Evolutionary conservation across 805 yeast species (phyloP), one percentile per base, ranked within the genome.

Genomic region (Metschnikowia amazonensis): DNA sequence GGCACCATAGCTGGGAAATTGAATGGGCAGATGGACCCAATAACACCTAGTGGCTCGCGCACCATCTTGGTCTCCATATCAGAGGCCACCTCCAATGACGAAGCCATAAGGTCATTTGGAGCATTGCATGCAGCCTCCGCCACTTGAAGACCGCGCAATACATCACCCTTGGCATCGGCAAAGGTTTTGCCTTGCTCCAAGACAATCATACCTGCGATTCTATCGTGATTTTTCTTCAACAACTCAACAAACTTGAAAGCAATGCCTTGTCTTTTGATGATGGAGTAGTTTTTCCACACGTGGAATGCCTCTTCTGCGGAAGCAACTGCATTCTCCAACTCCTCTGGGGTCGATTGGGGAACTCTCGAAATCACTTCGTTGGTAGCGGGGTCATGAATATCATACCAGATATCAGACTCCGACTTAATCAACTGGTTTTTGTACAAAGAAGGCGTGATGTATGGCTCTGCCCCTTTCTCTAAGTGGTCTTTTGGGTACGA

Each of bases 1-100:
- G 43, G 86, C 55, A 86, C 86, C 92, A 84, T 84, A 36, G 88
- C 90, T 21, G 92, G 92, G 79, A 84, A 84, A 69, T 84, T 84
- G 72, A 84, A 84, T 17, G 92, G 92, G 52, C 85, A 80, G 57
- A 84, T 85, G 20, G 89, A 84, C 13, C 84, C 89, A 48, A 84
- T 78, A 6, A 84, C 86, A 27, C 92, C 92, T 49, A 84, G 69
- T 36, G 88, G 88, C 62, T 80, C 84, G 56, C 89, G 77, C 42
- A 71, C 84, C 86, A 82, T 81, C 56, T 81, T 75, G 25, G 90
- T 84, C 61, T 84, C 89, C 89, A 84, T 84, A 56, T 82, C 86
- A 14, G 75, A 69, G 27, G 88, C 77, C 14, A 84, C 89, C 58
- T 82, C 89, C 46, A 84, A 72, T 21, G 78, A 70, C 36, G 72